Percentiles rank a stretch among this genome's conserved stretches.
These are phyloP conservation scores for Wickerhamomyces chaumierensis DNA, from an alignment of 805 yeast species.

Conservation along the genomic window DNA sequence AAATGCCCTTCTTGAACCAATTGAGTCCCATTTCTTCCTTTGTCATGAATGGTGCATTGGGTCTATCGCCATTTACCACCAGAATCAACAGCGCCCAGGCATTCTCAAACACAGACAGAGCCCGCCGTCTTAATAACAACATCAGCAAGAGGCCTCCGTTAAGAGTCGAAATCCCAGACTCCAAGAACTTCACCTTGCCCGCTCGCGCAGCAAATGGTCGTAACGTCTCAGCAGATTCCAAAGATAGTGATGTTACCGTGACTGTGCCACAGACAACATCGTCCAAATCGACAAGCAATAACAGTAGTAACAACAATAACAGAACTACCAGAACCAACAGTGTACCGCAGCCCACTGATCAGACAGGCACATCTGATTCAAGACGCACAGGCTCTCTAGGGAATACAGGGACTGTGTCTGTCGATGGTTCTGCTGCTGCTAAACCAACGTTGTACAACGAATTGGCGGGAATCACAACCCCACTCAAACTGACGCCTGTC, in stretches of 20 bases:
- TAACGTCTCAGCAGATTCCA: conserved; percentile 9
- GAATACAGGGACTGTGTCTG: too few species aligned
- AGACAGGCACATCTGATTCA: background rate
- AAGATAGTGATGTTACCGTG: conserved; percentile 4
- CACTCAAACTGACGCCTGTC: conserved; percentile 19
- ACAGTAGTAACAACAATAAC: conserved; percentile 2
- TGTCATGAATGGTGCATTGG: background rate
- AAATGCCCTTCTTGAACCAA: background rate
- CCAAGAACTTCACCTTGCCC: background rate
- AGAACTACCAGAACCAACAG: conserved; percentile 2
- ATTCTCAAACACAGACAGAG: conserved; percentile 8
- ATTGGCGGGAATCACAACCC: conserved; percentile 3
- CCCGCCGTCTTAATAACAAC: conserved; percentile 14
- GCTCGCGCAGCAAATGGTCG: conserved; percentile 1
- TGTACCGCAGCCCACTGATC: background rate
- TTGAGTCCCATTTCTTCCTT: background rate
- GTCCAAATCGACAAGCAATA: conserved; percentile 8
- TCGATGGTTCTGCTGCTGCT: background rate
- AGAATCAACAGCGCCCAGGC: conserved; percentile 4
- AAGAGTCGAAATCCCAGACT: conserved; percentile 17
- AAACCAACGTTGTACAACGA: too few species aligned
- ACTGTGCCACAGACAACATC: conserved; percentile 5
- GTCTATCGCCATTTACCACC: background rate
- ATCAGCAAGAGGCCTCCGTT: conserved; percentile 16
- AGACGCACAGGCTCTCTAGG: too few species aligned